Percentiles rank a stretch among this genome's conserved stretches.
These are phyloP conservation scores for Euphorbia celastroides DNA, from an alignment of 441 rosid species.

Conservation along the genomic window DNA sequence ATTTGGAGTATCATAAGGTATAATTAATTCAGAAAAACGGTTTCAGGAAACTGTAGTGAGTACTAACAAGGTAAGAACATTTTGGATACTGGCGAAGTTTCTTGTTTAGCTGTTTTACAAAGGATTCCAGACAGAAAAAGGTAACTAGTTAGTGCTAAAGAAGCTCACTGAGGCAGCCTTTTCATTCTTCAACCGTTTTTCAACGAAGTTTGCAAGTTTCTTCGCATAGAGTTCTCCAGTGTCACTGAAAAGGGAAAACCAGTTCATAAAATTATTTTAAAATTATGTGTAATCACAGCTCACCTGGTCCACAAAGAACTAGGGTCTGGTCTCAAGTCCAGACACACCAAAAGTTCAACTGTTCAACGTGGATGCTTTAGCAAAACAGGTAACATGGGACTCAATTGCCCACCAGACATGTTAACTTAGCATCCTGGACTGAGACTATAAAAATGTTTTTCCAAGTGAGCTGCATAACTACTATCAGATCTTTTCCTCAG, in stretches of 20 bases:
- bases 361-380: neutral
- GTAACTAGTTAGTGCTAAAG: slow-evolving; percentile 10
- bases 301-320: neutral
- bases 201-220: slow-evolving; percentile 89
- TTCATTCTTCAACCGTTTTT: slow-evolving; percentile 89
- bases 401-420: neutral
- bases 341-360: slow-evolving; percentile 3
- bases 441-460: neutral
- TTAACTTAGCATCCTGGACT: neutral
- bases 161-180: slow-evolving; percentile 95
- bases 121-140: neutral
- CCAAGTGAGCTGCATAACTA: neutral
- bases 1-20: neutral
- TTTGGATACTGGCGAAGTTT: neutral
- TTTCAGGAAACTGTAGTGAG: neutral
- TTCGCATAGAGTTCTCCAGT: slow-evolving; percentile 78
- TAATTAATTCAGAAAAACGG: neutral
- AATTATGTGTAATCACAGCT: neutral
- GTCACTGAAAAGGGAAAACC: slow-evolving; percentile 49
- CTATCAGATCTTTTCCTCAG: neutral
- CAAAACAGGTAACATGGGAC: neutral
- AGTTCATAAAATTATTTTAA: slow-evolving; percentile 9
- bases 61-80: neutral
- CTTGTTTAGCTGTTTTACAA: neutral
- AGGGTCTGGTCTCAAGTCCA: neutral